These are phyloP conservation scores for Tuber aestivum DNA, from an alignment of 495 filamentous ascomycete genomes.

Conservation along the genomic window DNA sequence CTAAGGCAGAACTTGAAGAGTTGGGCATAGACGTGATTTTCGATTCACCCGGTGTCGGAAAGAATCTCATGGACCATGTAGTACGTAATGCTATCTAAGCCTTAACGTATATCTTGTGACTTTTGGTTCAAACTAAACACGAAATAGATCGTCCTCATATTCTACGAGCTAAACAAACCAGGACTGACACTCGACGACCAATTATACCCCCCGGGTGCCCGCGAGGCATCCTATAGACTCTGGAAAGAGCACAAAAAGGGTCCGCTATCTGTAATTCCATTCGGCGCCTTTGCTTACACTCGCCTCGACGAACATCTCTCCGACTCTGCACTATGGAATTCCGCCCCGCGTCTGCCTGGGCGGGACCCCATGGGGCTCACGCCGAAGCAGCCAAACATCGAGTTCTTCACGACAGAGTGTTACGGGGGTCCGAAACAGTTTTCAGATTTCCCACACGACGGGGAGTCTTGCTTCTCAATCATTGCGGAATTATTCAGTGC, in stretches of 20 bases:
- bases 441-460: conserved; percentile 46
- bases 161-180: conserved; percentile 49
- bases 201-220: conserved; percentile 46
- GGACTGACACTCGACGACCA: conserved; percentile 47
- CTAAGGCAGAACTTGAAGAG: conserved; percentile 41
- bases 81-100: neutral
- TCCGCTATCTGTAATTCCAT: conserved; percentile 51
- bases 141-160: conserved; percentile 46
- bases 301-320: conserved; percentile 51
- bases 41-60: conserved; percentile 47
- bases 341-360: conserved; percentile 45
- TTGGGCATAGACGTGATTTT: conserved; percentile 45
- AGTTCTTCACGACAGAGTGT: conserved; percentile 52
- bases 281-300: conserved; percentile 53
- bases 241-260: conserved; percentile 52
- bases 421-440: conserved; percentile 53
- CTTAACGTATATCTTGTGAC: neutral
- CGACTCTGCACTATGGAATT: conserved; percentile 47
- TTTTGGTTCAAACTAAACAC: neutral
- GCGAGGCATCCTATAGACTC: conserved; percentile 46
- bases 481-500: conserved; percentile 40
- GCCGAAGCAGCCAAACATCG: conserved; percentile 49
- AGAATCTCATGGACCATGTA: conserved; percentile 48
- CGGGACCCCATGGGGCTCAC: conserved; percentile 53
- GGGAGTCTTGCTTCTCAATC: conserved; percentile 47